Evolutionary conservation across 2,329 filamentous ascomycete genomes (phyloP), one percentile per base, ranked within the genome.

Genomic region (Arthrinium puccinioides): DNA sequence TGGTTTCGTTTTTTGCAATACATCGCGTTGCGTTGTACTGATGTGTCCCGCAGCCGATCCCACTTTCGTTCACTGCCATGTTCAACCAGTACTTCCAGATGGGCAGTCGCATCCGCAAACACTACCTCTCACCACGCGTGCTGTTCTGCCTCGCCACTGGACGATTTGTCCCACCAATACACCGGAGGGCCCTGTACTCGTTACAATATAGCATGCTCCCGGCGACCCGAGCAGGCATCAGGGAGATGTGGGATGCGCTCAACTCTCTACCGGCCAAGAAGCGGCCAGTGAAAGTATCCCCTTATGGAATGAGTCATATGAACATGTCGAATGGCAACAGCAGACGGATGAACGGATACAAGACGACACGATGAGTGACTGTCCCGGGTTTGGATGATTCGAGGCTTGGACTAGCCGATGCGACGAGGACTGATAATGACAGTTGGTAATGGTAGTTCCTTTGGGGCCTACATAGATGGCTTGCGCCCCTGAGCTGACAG

Each of bases 171-270:
- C 92, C 90, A 10, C 90, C 94, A 0, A 94, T 98, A 33, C 89
- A 96, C 56, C 78, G 94, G 36, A 90, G 89, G 55, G 94, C 92
- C 54, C 70, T 98, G 35, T 98, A 98, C 63, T 94, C 87, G 49
- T 69, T 98, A 52, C 92, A 98, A 63, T 98, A 98, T 62, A 94
- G 87, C 64, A 97, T 97, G 87, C 72, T 98, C 27, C 94, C 94
- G 0, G 84, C 86, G 7, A 76, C 76, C 37, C 70, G 94, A 30
- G 84, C 87, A 1, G 80, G 82, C 3, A 84, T 97, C 40, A 70
- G 76, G 50, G 88, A 96, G 55, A 82, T 97, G 58, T 98, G 94
- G 92, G 69, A 74, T 29, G 74, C 76, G 26, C 63, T 92, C 38
- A 83, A 75, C 43, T 63, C 62, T 21, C 54, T 73, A 32, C 64